A percentile compares a stretch with the other conserved stretches of the same genome.
These are phyloP conservation scores for Mycosarcoma mackinlayi DNA, from an alignment of 1,284 basidiomycete genomes.

Conservation along the genomic window DNA sequence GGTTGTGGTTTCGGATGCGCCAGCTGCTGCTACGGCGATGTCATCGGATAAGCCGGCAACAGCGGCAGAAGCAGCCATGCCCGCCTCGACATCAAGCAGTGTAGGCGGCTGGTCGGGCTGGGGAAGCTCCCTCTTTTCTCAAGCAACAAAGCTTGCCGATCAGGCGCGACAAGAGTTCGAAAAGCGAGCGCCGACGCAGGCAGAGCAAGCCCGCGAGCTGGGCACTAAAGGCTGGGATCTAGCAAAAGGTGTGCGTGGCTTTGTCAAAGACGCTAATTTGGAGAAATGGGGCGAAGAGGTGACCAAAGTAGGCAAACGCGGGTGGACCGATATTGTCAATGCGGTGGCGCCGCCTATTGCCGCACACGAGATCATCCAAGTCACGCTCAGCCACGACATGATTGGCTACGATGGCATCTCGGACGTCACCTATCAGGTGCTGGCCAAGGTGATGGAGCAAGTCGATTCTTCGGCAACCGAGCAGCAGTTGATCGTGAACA, in stretches of 20 bases:
- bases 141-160: slow-evolving; percentile 63
- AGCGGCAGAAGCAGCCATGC: not conserved
- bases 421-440: slow-evolving; percentile 81
- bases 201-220: slow-evolving; percentile 41
- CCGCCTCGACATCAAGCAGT: slow-evolving; percentile 75
- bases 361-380: slow-evolving; percentile 95
- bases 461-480: slow-evolving; percentile 49
- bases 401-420: slow-evolving; percentile 94
- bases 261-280: slow-evolving; percentile 57
- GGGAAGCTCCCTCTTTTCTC: slow-evolving; percentile 72
- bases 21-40: not conserved
- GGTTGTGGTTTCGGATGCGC: not conserved
- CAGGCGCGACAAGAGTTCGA: slow-evolving; percentile 65
- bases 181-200: slow-evolving; percentile 53
- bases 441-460: slow-evolving; percentile 64
- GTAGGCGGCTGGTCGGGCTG: slow-evolving; percentile 78
- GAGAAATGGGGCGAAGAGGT: slow-evolving; percentile 63
- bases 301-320: slow-evolving; percentile 55
- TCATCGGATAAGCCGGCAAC: slow-evolving; percentile 65
- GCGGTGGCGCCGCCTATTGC: slow-evolving; percentile 97
- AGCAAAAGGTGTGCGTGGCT: slow-evolving; percentile 57
- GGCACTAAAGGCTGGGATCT: slow-evolving; percentile 54
- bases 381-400: slow-evolving; percentile 92
- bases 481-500: slow-evolving; percentile 63
- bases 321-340: slow-evolving; percentile 80